Percentiles rank a stretch among this genome's conserved stretches.
Conservation (phyloP, 441 rosid species). For the Flueggea neowawraea region DNA sequence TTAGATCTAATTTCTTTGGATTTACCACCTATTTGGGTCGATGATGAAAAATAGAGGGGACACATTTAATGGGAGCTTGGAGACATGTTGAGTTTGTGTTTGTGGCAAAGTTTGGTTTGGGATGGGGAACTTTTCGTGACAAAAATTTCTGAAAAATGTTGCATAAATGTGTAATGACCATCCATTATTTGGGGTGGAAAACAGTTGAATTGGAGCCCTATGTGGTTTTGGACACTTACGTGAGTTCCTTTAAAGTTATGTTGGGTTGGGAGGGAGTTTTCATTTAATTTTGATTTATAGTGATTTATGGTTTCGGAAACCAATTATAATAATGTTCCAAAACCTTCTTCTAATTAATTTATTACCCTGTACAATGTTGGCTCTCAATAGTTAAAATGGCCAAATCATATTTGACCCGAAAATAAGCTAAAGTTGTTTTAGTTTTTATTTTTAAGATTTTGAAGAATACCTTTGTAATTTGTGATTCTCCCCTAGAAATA, state of each 20-base stretch:
- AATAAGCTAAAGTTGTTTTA: too few species aligned
- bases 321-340: too few species aligned
- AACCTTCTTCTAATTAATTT: too few species aligned
- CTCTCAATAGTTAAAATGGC: too few species aligned
- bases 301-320: too few species aligned
- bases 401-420: too few species aligned
- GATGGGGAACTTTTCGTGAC: slow-evolving; percentile 1
- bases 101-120: slow-evolving; percentile 9
- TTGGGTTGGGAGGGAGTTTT: slow-evolving; percentile 20
- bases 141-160: not conserved
- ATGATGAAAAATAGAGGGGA: slow-evolving; percentile 8
- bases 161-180: too few species aligned
- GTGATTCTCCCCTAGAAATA: too few species aligned
- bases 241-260: slow-evolving; percentile 4
- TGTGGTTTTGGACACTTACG: slow-evolving; percentile 6
- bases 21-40: not conserved
- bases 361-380: too few species aligned
- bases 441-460: too few species aligned
- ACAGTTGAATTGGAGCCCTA: slow-evolving; percentile 1
- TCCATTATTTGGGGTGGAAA: too few species aligned
- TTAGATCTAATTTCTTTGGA: slow-evolving; percentile 7
- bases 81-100: slow-evolving; percentile 28
- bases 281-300: not conserved
- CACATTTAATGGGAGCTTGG: slow-evolving; percentile 19
- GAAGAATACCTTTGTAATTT: too few species aligned